These are phyloP conservation scores for Solanum hybrid DNA, from an alignment of 305 asterid genomes.

Conservation along the genomic window DNA sequence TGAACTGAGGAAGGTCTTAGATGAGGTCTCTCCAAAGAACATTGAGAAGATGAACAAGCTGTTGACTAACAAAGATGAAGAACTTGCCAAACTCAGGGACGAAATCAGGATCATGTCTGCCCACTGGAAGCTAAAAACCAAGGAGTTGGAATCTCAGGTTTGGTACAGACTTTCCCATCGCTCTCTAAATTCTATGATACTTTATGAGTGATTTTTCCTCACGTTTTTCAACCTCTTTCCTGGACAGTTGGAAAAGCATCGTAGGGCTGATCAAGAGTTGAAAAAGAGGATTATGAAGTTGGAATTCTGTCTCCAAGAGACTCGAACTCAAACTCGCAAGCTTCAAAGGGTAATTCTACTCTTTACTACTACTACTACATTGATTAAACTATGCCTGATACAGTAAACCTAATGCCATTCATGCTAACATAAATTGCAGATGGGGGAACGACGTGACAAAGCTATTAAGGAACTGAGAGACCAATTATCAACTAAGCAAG, in stretches of 20 bases:
- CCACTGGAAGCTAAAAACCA: slow-evolving; percentile 82
- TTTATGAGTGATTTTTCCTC: background rate
- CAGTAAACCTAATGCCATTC: background rate
- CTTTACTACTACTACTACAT: background rate
- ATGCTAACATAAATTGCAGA: slow-evolving; percentile 22
- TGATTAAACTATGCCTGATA: background rate
- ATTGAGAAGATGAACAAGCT: slow-evolving; percentile 52
- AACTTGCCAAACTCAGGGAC: slow-evolving; percentile 61
- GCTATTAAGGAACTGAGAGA: slow-evolving; percentile 73
- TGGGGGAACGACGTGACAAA: slow-evolving; percentile 80
- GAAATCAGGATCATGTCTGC: slow-evolving; percentile 76
- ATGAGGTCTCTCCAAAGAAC: slow-evolving; percentile 64
- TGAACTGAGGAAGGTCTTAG: slow-evolving; percentile 56
- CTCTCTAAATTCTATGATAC: background rate
- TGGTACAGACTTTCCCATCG: background rate
- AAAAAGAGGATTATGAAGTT: slow-evolving; percentile 59
- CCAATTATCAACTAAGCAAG: slow-evolving; percentile 49
- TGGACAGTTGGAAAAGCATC: slow-evolving; percentile 53
- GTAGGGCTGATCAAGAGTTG: slow-evolving; percentile 67
- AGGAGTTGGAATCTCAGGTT: slow-evolving; percentile 82
- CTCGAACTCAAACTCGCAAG: slow-evolving; percentile 68
- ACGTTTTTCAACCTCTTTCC: background rate
- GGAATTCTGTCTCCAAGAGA: slow-evolving; percentile 71
- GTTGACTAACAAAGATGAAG: slow-evolving; percentile 61
- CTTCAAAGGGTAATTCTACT: slow-evolving; percentile 61